Evolutionary conservation across 78 protist species (phyloP).

Genomic region (Paratrimastix pyriformis): DNA sequence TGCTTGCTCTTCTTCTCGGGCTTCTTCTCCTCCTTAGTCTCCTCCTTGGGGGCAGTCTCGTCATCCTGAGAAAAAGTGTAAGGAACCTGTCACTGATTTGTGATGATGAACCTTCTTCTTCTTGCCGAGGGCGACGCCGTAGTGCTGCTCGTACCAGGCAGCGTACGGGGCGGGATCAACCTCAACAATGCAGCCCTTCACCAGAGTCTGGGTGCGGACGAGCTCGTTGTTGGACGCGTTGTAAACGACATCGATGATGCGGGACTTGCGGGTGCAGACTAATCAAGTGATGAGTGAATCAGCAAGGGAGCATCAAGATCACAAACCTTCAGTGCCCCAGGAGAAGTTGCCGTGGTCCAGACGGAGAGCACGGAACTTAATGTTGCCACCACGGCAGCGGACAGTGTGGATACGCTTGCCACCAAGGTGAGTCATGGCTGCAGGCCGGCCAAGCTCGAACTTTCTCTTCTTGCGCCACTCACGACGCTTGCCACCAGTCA

Average conservation of each 20-base stretch:
- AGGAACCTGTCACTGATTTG: not conserved
- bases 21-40: constrained; percentile 38
- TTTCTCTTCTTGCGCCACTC: constrained; percentile 78
- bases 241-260: constrained; percentile 92
- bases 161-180: constrained; percentile 94
- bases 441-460: constrained; percentile 87
- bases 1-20: not conserved
- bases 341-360: constrained; percentile 95
- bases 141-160: constrained; percentile 89
- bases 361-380: constrained; percentile 95
- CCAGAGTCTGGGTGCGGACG: constrained; percentile 98
- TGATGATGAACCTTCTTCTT: constrained; percentile 37
- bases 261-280: constrained; percentile 61
- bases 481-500: constrained; percentile 69
- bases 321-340: constrained; percentile 61
- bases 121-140: constrained; percentile 79
- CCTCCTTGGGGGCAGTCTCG: constrained; percentile 32
- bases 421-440: constrained; percentile 88
- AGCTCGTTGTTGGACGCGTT: constrained; percentile 97
- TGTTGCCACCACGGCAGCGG: constrained; percentile 91
- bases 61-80: too few relatives aligned
- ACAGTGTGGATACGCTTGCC: constrained; percentile 70
- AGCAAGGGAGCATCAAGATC: not conserved
- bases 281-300: not conserved
- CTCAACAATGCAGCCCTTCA: constrained; percentile 82